Base-by-base conservation (phyloP, 2,329 filamentous ascomycete genomes). In the Xylaria sp. region DNA sequence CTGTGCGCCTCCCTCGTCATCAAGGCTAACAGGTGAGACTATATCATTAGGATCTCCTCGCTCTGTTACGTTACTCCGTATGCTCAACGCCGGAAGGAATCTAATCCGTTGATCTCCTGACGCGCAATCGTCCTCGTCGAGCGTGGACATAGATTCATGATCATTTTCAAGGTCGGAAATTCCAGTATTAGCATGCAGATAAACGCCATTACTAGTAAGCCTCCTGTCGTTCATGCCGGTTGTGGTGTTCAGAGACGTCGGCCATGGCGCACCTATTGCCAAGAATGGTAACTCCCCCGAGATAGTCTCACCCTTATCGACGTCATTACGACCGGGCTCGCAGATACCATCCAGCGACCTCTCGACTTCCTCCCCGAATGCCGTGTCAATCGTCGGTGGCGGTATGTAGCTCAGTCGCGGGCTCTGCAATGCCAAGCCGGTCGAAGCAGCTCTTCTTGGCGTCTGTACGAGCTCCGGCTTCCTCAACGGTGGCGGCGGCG, bases 361-460 rank as follows among this genome's bases (percentile, higher is more conserved):
- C 27, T 54, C 39, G 1, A 64, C 65, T 10, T 69, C 69, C 13
- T 61, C 63, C 13, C 62, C 64, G 38, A 76, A 73, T 29, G 69
- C 71, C 31, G 62, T 67, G 15, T 75, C 72, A 45, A 77, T 72
- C 4, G 72, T 71, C 44, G 74, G 72, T n/a, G 73, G 68, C 6
- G 74, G 74, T 25, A 73, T 67, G 53, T 65, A 68, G 58, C 61
- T 72, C 13, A 73, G 53, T 7, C 72, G 71, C 5, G 73, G 74
- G 56, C 71, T 74, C 58, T 72, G 69, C 13, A 73, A 33, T 42
- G 58, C 62, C 13, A 50, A 25, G 1, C 61, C 61, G 17, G 64
- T 63, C 17, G 51, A 56, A 25, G 65, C 69, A 33, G 11, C 59
- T n/a, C 39, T 53, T 20, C 5, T 20, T 49, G 54, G 9, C 57